Base-by-base conservation (phyloP, 495 filamentous ascomycete species). In the Acidomyces sp. region DNA sequence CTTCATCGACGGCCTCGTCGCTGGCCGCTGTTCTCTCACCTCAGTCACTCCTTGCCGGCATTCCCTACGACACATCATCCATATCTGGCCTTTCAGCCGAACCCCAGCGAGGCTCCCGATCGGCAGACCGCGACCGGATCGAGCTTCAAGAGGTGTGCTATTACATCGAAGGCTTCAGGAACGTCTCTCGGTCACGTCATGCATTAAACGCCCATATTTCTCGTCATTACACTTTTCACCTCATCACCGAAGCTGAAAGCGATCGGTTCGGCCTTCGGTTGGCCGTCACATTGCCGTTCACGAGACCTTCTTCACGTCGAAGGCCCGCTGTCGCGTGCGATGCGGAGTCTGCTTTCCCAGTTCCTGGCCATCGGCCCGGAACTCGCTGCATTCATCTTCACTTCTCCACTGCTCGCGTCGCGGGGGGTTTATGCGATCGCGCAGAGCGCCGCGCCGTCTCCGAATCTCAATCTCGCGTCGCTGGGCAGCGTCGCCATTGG, bases 401-500 rank as follows among this genome's bases (percentile, higher is more conserved):
- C 48, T 6, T 33, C 43, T 12, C 48, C 43, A 16, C 13, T 58
- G 10, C 43, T 51, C 28, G 43, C 43, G 17, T 47, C 55, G 18
- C 31, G 28, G 3, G 30, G 24, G 51, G 64, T 70, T 30, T 58
- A 57, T 49, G 85, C 80, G 12, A 64, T 92, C 54, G 71, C 67
- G 22, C 85, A 88, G 58, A 74, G 69, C 28, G 61, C 82, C 1
- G 69, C 82, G 25, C 75, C 85, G 2, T 62, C 78, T 27, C 75
- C 86, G 34, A 77, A 87, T 45, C 69, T 99, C 59, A 80, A 94
- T 56, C 71, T 95, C 29, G 68, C 67, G n/a, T 58, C 76, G 39
- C 68, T 96, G 34, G 90, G 92, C 39, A 75, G 78, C 46, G 77
- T 96, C 38, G 85, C 82, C 27, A 68, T 97, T 39, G 84, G 77